phyloP scores from a whole-genome alignment of 179 eudicot species.

The Spergularia azorica region DNA sequence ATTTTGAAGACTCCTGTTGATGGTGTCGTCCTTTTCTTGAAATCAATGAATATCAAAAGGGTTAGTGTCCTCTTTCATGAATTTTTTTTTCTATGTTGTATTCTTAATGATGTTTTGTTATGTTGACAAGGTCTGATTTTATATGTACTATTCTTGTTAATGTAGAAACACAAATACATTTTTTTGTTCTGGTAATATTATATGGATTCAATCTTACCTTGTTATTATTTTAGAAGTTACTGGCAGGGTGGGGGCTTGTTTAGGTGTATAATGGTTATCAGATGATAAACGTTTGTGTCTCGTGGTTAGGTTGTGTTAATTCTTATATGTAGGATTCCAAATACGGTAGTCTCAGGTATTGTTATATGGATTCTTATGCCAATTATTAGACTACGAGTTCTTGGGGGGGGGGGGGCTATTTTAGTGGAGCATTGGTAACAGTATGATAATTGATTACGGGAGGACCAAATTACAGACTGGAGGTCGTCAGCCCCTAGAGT shows the following conservation, averaged over 20 bases:
- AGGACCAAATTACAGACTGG: no score
- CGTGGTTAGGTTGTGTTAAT: no score
- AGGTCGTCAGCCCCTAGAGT: neutral
- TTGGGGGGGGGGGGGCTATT: no score
- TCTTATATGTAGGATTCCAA: neutral
- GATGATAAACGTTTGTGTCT: no score
- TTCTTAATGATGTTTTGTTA: neutral
- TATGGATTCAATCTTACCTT: no score
- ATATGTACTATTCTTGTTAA: neutral
- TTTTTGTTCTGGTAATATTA: no score
- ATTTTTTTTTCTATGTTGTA: neutral
- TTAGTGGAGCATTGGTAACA: no score
- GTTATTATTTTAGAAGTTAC: no score
- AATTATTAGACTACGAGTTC: no score
- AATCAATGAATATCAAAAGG: conserved; percentile 82
- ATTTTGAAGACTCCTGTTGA: conserved; percentile 88
- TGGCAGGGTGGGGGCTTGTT: no score
- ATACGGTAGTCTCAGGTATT: neutral
- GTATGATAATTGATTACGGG: no score
- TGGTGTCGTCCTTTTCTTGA: conserved; percentile 82
- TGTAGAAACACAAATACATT: neutral
- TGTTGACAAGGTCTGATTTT: neutral
- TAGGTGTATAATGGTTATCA: no score
- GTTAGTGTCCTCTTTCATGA: conserved; percentile 31
- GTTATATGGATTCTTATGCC: neutral